Conservation (phyloP, 768 basidiomycete genomes). For the Suillus variegatus region DNA sequence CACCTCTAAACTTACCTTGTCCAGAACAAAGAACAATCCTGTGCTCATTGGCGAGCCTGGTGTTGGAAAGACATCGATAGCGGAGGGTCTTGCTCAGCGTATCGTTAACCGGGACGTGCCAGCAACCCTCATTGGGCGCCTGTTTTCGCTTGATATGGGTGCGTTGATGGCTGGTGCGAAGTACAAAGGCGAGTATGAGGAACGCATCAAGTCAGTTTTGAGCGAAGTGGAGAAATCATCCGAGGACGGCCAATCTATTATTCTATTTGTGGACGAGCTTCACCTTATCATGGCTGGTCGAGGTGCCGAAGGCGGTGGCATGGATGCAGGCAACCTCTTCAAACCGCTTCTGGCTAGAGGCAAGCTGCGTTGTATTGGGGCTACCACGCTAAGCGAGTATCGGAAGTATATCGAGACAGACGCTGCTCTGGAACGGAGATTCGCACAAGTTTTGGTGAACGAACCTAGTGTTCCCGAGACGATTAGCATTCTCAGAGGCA, state of each 20-base stretch:
- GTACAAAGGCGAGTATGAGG: conserved; percentile 97
- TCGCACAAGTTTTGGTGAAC: conserved; percentile 91
- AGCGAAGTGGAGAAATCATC: conserved; percentile 91
- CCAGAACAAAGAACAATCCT: conserved; percentile 96
- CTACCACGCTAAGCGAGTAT: conserved; percentile 92
- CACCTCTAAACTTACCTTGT: conserved; percentile 13
- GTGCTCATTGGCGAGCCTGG: conserved; percentile 94
- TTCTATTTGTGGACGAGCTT: conserved; percentile 94
- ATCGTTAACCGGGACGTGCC: conserved; percentile 95
- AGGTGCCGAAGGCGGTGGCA: conserved; percentile 81
- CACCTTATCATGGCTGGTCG: conserved; percentile 93
- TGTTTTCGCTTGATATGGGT: conserved; percentile 92
- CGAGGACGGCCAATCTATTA: conserved; percentile 75
- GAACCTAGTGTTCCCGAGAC: conserved; percentile 90
- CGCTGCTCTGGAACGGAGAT: conserved; percentile 86
- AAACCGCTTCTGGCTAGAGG: conserved; percentile 91
- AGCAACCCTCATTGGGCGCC: conserved; percentile 64
- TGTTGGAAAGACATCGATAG: conserved; percentile 95
- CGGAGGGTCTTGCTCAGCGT: conserved; percentile 93
- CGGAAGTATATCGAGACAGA: conserved; percentile 93
- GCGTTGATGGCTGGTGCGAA: conserved; percentile 92
- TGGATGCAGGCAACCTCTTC: conserved; percentile 93
- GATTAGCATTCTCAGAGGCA: conserved; percentile 91
- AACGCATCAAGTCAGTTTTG: conserved; percentile 89
- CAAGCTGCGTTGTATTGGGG: conserved; percentile 78